Evolutionary conservation across 768 basidiomycete species (phyloP), one percentile per base, ranked within the genome.

Genomic region (Tephrocybe sp.): DNA sequence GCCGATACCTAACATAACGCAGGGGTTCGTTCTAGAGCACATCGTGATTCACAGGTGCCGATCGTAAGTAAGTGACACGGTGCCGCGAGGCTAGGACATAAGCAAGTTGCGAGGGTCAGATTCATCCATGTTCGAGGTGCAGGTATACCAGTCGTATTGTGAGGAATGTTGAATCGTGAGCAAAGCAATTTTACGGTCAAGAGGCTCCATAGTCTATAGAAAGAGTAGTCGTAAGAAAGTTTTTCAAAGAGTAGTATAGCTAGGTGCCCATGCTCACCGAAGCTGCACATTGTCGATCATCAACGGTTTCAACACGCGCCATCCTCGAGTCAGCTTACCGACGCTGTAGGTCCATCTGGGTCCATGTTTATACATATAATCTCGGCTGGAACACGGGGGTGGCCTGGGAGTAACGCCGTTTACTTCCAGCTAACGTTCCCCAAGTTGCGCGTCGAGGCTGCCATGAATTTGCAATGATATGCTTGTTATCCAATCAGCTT

Each of bases 291-390:
- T 41, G 16, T 45, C 46, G 32, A 52, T 54, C 48, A 49, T 34
- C 25, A 58, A n/a, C n/a, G n/a, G n/a, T n/a, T n/a, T 51, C 44
- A 49, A 39, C 54, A 53, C 18, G 45, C 53, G 2, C 25, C 9
- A 18, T 36, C 45, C 48, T 53, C 54, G 54, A 53, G 57, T 54
- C 30, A 37, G 12, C 37, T 15, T n/a, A 26, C 13, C 43, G 37
- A 47, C 27, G 9, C 43, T 52, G 37, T 53, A 21, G 46, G 50
- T 52, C 53, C 54, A 44, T 57, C 47, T 53, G 9, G 52, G 44
- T 52, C 53, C 43, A 47, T 16, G 11, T 31, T 28, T 26, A 30
- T 44, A n/a, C 30, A 46, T 47, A 47, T 52, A n/a, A 42, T 41
- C n/a, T 46, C 16, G 7, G 16, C 24, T 35, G 24, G 16, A 18